Base-by-base conservation (phyloP, 1,284 basidiomycete genomes). In the Cryptococcus hybrid region DNA sequence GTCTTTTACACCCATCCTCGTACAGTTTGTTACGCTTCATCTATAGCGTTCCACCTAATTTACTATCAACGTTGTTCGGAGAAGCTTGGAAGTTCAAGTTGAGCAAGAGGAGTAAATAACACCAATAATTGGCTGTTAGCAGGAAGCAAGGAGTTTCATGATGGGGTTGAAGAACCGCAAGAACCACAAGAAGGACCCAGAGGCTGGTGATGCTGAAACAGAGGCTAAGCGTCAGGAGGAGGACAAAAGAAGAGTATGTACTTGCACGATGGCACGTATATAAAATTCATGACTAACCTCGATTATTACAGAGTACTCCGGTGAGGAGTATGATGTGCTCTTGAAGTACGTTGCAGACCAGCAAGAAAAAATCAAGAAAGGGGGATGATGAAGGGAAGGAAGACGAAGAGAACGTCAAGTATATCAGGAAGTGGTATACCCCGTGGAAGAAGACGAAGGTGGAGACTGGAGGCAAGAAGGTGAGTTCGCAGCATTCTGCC, bases 401-500 rank as follows among this genome's bases (percentile, higher is more conserved):
- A 11, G 73, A 74, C 34, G 67, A 70, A n/a, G 60, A 71, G 56
- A 56, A 63, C n/a, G 60, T 56, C 3, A 62, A 64, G 55, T 67
- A 69, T 47, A 59, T 60, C 37, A 59, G 74, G 46, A 61, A 68
- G 8, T 78, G 77, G 77, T 78, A 78, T 57, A 59, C 65, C 47
- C 80, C 80, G 13, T 81, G 80, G 79, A 79, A 78, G 65, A 79
- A 71, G 57, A 67, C 70, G 43, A 68, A 68, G 54, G 66, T 76
- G 35, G 65, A 72, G 49, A 52, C 62, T 15, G 63, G 61, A 44
- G 57, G 61, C 12, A 75, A 72, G 59, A 72, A 70, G 62, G 75
- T 73, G 46, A 49, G 62, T 63, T 34, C 7, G 18, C 30, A 51
- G 51, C 56, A 8, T 13, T 34, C 13, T 43, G 39, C 13, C 48